phyloP scores from a whole-genome alignment of 768 basidiomycete species.

The Lentinula detonsa region DNA sequence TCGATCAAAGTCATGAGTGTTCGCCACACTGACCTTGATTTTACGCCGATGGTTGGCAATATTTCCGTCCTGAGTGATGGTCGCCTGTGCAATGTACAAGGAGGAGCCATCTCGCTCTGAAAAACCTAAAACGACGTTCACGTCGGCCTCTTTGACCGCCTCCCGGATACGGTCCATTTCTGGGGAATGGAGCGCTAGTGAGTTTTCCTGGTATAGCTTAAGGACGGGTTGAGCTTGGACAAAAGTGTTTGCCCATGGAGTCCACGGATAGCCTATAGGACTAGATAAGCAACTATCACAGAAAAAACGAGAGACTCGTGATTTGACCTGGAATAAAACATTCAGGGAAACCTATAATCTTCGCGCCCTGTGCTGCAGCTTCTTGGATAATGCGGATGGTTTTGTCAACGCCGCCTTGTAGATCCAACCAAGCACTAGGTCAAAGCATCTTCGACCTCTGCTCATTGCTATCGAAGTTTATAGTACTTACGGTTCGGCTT shows the following conservation, averaged over 20 bases:
- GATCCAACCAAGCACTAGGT: constrained; percentile 19
- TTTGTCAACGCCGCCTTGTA: constrained; percentile 23
- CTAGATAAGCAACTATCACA: neutral
- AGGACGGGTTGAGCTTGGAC: constrained; percentile 17
- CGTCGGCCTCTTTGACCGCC: constrained; percentile 20
- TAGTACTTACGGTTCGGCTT: constrained; percentile 19
- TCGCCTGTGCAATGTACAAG: constrained; percentile 21
- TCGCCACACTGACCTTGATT: constrained; percentile 19
- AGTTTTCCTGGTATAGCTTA: constrained; percentile 22
- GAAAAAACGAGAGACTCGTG: neutral
- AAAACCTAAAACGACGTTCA: constrained; percentile 22
- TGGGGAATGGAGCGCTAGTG: constrained; percentile 22
- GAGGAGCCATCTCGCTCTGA: constrained; percentile 21
- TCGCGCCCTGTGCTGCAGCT: constrained; percentile 20
- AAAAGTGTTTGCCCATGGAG: constrained; percentile 25
- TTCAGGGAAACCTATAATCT: constrained; percentile 25
- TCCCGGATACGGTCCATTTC: constrained; percentile 24
- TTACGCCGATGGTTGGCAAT: constrained; percentile 24
- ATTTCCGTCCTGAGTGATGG: constrained; percentile 19
- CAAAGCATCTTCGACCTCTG: neutral
- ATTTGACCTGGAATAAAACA: constrained; percentile 20
- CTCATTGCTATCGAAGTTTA: neutral
- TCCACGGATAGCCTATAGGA: constrained; percentile 23
- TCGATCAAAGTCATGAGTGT: neutral
- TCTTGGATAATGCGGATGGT: constrained; percentile 21